phyloP scores from a whole-genome alignment of 1,284 basidiomycete species.

The Leccinum huronense region DNA sequence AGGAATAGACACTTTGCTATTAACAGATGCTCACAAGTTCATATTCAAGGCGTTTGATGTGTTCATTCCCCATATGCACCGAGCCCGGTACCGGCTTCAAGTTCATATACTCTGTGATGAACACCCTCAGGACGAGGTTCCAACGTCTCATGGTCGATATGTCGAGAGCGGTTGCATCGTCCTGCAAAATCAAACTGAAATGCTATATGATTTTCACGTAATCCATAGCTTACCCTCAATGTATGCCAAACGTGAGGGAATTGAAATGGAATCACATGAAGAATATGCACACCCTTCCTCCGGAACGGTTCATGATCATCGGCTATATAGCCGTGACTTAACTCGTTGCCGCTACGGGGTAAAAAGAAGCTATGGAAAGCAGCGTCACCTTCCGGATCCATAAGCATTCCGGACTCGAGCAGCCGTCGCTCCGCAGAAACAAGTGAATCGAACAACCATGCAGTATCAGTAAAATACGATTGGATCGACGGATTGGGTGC shows the following conservation, averaged over 20 bases:
- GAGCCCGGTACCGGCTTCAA: conserved; percentile 47
- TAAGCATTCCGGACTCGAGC: conserved; percentile 57
- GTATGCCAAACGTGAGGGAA: conserved; percentile 95
- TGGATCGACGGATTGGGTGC: conserved; percentile 68
- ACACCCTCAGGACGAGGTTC: conserved; percentile 86
- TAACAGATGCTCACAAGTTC: conserved; percentile 30
- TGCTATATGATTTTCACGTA: conserved; percentile 1
- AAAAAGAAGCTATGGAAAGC: conserved; percentile 64
- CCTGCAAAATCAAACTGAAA: conserved; percentile 46
- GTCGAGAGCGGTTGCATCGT: conserved; percentile 86
- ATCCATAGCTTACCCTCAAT: conserved; percentile 50
- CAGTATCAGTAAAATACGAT: conserved; percentile 84
- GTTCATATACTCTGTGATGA: conserved; percentile 88
- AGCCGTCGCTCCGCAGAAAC: conserved; percentile 66
- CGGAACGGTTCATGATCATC: conserved; percentile 98
- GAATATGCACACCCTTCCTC: conserved; percentile 76
- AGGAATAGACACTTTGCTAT: not conserved
- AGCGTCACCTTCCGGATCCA: conserved; percentile 35
- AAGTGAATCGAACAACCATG: conserved; percentile 85
- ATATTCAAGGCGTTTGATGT: conserved; percentile 19
- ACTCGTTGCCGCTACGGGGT: conserved; percentile 42
- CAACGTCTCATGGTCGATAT: conserved; percentile 85
- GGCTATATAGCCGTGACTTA: conserved; percentile 66
- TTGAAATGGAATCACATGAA: conserved; percentile 89
- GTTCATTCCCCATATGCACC: conserved; percentile 10